Evolutionary conservation across 83 land plant species (phyloP).

Genomic region (Thuja plicata): DNA sequence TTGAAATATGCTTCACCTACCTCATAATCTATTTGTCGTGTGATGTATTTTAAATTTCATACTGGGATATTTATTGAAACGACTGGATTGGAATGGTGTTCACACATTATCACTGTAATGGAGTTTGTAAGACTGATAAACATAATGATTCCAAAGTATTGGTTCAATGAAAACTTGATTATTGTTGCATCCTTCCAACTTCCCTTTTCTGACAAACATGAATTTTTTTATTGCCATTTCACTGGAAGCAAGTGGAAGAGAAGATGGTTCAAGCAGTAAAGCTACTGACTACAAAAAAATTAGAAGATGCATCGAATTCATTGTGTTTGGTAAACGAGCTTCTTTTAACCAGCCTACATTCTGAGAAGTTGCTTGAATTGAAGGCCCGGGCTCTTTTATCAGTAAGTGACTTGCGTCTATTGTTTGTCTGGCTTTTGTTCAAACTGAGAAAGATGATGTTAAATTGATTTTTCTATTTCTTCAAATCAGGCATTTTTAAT

Average conservation of each 20-base stretch:
- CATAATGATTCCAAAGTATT: neutral
- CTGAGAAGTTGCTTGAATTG: conserved; percentile 74
- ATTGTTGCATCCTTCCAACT: neutral
- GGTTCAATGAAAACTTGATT: neutral
- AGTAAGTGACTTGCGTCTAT: conserved; percentile 30
- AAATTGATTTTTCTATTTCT: neutral
- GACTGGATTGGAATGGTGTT: neutral
- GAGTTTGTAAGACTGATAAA: neutral
- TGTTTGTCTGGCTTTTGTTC: neutral
- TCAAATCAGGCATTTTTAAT: neutral
- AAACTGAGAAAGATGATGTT: neutral
- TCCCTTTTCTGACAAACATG: neutral
- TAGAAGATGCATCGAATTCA: conserved; percentile 45
- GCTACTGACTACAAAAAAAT: conserved; percentile 35
- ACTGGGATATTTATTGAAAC: neutral
- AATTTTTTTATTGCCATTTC: conserved; percentile 1
- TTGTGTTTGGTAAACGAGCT: conserved; percentile 65
- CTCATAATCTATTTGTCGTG: neutral
- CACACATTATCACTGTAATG: neutral
- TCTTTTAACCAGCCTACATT: conserved; percentile 52
- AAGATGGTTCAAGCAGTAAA: conserved; percentile 30
- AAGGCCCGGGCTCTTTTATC: conserved; percentile 74
- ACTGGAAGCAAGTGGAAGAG: conserved; percentile 52
- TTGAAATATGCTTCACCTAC: neutral
- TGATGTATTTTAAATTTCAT: neutral